These are phyloP conservation scores for Guyanaporus albipodus DNA, from an alignment of 768 basidiomycete species.

Conservation along the genomic window DNA sequence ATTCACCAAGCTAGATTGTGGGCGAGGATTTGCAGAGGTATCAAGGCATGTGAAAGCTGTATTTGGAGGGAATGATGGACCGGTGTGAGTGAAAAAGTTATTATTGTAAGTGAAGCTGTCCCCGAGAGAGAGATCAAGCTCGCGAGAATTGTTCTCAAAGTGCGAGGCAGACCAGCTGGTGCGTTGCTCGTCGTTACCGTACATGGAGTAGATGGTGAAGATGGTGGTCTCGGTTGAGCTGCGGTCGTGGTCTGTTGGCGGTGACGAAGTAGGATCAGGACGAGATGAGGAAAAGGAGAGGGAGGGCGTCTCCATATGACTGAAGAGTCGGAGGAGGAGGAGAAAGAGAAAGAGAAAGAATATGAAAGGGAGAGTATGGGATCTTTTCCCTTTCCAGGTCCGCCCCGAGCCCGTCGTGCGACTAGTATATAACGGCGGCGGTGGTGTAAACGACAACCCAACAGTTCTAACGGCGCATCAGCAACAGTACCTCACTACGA, in stretches of 20 bases:
- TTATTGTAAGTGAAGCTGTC: constrained; percentile 33
- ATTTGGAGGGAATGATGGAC: constrained; percentile 12
- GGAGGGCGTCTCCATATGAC: constrained; percentile 40
- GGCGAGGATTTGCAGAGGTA: constrained; percentile 24
- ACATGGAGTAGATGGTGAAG: constrained; percentile 86
- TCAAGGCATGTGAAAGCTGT: constrained; percentile 31
- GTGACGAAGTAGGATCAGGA: not conserved
- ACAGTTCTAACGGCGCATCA: no score
- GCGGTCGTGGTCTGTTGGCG: constrained; percentile 41
- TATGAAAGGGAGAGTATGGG: no score
- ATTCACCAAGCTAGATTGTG: constrained; percentile 19
- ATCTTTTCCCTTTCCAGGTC: no score
- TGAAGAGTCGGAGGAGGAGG: constrained; percentile 1
- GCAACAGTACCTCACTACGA: no score
- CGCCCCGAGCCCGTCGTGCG: not conserved
- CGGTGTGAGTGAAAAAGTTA: constrained; percentile 28
- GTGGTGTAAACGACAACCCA: not conserved
- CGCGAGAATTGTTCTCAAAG: constrained; percentile 37
- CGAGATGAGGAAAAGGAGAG: constrained; percentile 31
- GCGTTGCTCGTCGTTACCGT: constrained; percentile 53
- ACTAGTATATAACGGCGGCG: no score
- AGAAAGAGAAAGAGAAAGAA: not conserved
- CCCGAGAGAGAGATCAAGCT: constrained; percentile 33
- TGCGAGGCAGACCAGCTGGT: constrained; percentile 46
- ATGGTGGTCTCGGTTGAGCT: constrained; percentile 71